Evolutionary conservation across 257 asterid genomes (phyloP).

Genomic region (Solanum rostratum): DNA sequence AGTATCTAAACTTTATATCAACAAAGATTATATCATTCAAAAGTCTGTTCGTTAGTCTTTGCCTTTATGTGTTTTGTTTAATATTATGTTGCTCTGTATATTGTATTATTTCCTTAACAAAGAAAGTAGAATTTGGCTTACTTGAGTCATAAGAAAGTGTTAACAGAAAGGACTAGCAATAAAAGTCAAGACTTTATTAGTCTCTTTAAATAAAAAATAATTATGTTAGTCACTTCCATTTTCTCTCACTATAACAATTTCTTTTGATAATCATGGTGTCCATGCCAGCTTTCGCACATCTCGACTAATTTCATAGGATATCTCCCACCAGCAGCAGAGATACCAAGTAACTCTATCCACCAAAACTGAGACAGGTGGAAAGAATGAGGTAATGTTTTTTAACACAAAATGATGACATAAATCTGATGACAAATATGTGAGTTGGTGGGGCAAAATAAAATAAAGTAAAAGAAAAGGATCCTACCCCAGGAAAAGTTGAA

Average conservation of each 20-base stretch:
- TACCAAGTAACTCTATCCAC: background rate
- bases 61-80: background rate
- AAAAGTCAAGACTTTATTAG: background rate
- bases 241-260: background rate
- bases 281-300: too few relatives aligned
- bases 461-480: background rate
- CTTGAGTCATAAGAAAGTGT: background rate
- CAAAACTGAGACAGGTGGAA: background rate
- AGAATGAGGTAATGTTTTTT: background rate
- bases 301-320: too few relatives aligned
- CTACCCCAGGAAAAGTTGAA: constrained; percentile 8
- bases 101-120: background rate
- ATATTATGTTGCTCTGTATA: background rate
- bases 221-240: background rate
- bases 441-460: background rate
- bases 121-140: background rate
- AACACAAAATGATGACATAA: background rate
- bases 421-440: background rate
- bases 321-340: background rate
- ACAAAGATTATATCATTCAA: background rate
- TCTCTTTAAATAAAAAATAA: background rate
- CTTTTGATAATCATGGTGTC: too few relatives aligned
- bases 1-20: background rate
- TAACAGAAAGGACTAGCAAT: background rate
- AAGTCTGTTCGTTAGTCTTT: background rate